Evolutionary conservation across 805 yeast genomes (phyloP), one percentile per base, ranked within the genome.

Genomic region (Sugiyamaella qingdaonensis): DNA sequence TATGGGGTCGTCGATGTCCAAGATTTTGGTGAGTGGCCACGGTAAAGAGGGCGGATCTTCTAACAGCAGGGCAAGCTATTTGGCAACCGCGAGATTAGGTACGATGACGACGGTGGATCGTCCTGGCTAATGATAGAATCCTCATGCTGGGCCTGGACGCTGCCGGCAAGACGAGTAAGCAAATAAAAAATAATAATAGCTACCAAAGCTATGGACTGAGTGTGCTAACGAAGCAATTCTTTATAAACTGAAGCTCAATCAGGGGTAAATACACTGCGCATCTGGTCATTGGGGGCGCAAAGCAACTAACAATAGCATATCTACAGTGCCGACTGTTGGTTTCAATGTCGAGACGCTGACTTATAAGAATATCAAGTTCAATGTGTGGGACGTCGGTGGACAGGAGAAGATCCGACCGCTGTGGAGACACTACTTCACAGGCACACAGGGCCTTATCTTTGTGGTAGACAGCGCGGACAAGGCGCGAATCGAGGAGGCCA

Each of bases 331-430:
- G 19, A 91, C 96, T 0, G 95, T 89, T 19, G 97, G 97, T 1
- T 91, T 91, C 74, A 91, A 91, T 70, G 94, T 88, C 47, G 96
- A 88, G 69, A 85, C 92, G 2, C 88, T 88, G 57, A 82, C 86
- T 54, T 87, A 85, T 70, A 85, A 84, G 67, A 86, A 86, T 68
- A 84, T 87, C 54, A 83, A 86, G 53, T 86, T 88, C 73, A 88
- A 89, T 56, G 90, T 88, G 66, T 88, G 95, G 95, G 95, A 88
- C 70, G 94, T 94, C 56, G 97, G 97, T 72, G 97, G 97, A 67
- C 97, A 89, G 74, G 95, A 87, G 64, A 77, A 95, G 69, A 80
- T 90, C 61, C 81, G 97, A 66, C 95, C 95, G 0, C 76, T 91
- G 54, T 91, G 98, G 97, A 82, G 97, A 70, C 97, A 91, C 67